Evolutionary conservation across 257 asterid species (phyloP).

Genomic region (Paulownia fortunei): DNA sequence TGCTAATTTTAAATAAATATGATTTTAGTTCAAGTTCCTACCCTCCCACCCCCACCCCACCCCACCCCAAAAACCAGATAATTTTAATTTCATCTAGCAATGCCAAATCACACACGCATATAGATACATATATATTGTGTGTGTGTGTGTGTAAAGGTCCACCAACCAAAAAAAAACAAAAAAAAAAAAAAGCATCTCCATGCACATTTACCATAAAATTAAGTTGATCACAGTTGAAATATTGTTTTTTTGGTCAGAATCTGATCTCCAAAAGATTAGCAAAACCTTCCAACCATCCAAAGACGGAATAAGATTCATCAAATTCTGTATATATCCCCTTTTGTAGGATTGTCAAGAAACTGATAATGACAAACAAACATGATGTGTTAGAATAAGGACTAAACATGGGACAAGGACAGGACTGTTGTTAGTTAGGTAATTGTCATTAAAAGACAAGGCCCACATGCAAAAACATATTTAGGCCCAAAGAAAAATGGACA

Average conservation of each 20-base stretch:
- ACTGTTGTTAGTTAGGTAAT: slow-evolving; percentile 29
- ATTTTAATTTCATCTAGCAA: no score
- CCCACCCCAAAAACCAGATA: no score
- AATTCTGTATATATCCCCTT: background rate
- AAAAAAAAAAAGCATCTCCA: no score
- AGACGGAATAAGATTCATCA: background rate
- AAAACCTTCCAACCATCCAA: background rate
- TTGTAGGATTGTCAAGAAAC: background rate
- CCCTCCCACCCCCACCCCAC: no score
- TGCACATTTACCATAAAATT: no score
- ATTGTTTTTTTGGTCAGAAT: background rate
- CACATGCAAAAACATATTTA: slow-evolving; percentile 13
- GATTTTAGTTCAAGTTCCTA: no score
- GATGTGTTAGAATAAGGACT: slow-evolving; percentile 38
- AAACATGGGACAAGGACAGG: slow-evolving; percentile 40
- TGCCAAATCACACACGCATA: no score
- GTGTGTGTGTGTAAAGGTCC: no score
- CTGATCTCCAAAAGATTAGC: background rate
- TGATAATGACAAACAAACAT: slow-evolving; percentile 33
- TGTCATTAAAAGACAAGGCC: slow-evolving; percentile 33
- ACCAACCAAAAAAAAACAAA: no score
- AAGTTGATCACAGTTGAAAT: no score
- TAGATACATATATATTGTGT: no score
- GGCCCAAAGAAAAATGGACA: slow-evolving; percentile 34
- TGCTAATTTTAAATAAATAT: no score